Conservation (phyloP, 192 early-diverging fungal genomes). For the Entomortierella chlamydospora region DNA sequence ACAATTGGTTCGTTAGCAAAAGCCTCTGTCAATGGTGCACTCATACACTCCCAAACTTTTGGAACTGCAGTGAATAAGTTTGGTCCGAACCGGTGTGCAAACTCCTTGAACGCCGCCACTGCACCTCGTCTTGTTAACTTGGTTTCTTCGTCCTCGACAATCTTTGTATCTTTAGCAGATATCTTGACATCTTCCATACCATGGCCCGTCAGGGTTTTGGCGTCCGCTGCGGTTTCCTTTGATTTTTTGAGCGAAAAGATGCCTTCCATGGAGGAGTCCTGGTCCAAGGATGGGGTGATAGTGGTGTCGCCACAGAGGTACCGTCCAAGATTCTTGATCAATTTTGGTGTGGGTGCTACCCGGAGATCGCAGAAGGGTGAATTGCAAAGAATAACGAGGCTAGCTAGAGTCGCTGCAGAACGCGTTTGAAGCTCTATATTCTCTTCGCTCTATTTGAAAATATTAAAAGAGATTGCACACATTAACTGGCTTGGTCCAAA, state of each 20-base stretch:
- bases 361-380: slow-evolving; percentile 52
- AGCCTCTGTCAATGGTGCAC: slow-evolving; percentile 56
- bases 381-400: slow-evolving; percentile 61
- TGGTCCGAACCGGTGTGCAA: slow-evolving; percentile 75
- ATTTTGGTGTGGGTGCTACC: slow-evolving; percentile 80
- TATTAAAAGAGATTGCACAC: background rate
- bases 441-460: slow-evolving; percentile 64
- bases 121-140: slow-evolving; percentile 77
- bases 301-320: slow-evolving; percentile 87
- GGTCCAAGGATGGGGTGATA: slow-evolving; percentile 72
- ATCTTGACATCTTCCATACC: slow-evolving; percentile 55
- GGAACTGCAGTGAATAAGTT: slow-evolving; percentile 77
- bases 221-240: slow-evolving; percentile 51
- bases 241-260: slow-evolving; percentile 65
- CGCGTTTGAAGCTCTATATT: slow-evolving; percentile 68
- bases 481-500: background rate
- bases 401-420: slow-evolving; percentile 65
- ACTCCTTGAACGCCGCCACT: slow-evolving; percentile 65
- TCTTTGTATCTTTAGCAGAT: slow-evolving; percentile 33
- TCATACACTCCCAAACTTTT: slow-evolving; percentile 75
- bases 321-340: slow-evolving; percentile 87
- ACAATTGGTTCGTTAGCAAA: slow-evolving; percentile 44
- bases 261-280: slow-evolving; percentile 57
- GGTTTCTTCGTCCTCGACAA: slow-evolving; percentile 63
- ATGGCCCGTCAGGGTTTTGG: slow-evolving; percentile 24